Base-by-base conservation (phyloP, 371 early-diverging fungal genomes). In the Rhizopus sp. region DNA sequence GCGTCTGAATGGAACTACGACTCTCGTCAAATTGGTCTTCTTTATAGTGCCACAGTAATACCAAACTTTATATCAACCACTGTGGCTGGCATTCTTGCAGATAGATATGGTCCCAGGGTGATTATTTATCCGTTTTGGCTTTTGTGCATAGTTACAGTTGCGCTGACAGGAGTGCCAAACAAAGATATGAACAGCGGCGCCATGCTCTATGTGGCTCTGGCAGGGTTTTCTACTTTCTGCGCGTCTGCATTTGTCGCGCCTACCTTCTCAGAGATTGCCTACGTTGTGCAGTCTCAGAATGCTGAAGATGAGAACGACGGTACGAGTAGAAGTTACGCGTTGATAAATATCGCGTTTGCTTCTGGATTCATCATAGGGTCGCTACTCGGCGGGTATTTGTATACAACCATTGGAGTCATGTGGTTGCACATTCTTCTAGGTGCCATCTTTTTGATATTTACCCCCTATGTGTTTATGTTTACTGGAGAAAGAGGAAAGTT, bases 271-370 rank as follows among this genome's bases (percentile, higher is more conserved):
- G 83, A 83, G 52, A 70, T 83, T 33, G 73, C 77, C 0, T 63
- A 69, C 7, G 74, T 78, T 8, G 77, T 78, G 15, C 67, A 73
- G 4, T 47, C 59, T 6, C 61, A 69, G 12, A 63, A 63, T 33
- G 33, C 55, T 12, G 65, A 68, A 8, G 66, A 2, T 23, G 23
- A 54, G 23, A 74, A 74, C 1, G 78, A 70, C 23, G 80, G 76
- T 4, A 73, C 62, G 39, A 78, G 73, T 3, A 69, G 71, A 44
- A 72, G 73, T 0, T 82, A 77, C 58, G 79, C 75, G 4, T 54
- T 83, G 35, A 75, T 83, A 56, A 83, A 83, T 57, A 69, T 82
- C 37, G 72, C 80, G 1, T 82, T 80, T 62, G 74, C 66, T 9
- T 55, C 69, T 9, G 83, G 83, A n/a, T 55, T 50, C n/a, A 35